Evolutionary conservation across 2,329 filamentous ascomycete species (phyloP).

Genomic region (Fusarium burgessii): DNA sequence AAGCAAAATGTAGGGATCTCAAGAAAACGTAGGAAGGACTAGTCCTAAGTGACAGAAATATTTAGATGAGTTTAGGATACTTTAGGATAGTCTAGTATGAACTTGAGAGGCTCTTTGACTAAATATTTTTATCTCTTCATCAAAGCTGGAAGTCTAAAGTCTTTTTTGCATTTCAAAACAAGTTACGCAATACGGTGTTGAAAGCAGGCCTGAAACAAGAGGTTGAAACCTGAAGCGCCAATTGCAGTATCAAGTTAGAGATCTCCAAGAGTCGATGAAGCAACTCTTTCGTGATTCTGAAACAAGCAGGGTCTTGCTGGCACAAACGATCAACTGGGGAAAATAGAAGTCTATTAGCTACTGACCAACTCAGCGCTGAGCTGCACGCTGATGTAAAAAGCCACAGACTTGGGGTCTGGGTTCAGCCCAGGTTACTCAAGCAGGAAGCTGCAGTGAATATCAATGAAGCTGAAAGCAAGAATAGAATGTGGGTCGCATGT

Average conservation of each 20-base stretch:
- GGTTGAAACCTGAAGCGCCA: conserved; percentile 24
- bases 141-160: background rate
- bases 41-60: background rate
- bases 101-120: background rate
- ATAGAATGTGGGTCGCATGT: conserved; percentile 32
- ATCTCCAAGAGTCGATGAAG: conserved; percentile 22
- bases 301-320: conserved; percentile 26
- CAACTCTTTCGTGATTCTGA: conserved; percentile 26
- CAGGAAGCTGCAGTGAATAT: conserved; percentile 23
- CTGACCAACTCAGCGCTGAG: conserved; percentile 11
- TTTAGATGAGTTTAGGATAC: background rate
- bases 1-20: background rate
- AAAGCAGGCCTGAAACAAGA: conserved; percentile 29
- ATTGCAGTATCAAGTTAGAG: background rate
- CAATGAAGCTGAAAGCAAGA: conserved; percentile 20
- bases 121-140: background rate
- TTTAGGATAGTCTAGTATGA: background rate
- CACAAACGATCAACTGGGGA: conserved; percentile 9
- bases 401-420: conserved; percentile 9
- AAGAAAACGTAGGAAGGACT: background rate
- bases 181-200: conserved; percentile 2
- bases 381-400: conserved; percentile 32
- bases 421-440: conserved; percentile 14
- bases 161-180: background rate
- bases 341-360: background rate